A percentile compares a stretch with the other conserved stretches of the same genome.
Evolutionary conservation across 2,329 filamentous ascomycete species (phyloP).

Genomic region (Neofusicoccum cordaticola): DNA sequence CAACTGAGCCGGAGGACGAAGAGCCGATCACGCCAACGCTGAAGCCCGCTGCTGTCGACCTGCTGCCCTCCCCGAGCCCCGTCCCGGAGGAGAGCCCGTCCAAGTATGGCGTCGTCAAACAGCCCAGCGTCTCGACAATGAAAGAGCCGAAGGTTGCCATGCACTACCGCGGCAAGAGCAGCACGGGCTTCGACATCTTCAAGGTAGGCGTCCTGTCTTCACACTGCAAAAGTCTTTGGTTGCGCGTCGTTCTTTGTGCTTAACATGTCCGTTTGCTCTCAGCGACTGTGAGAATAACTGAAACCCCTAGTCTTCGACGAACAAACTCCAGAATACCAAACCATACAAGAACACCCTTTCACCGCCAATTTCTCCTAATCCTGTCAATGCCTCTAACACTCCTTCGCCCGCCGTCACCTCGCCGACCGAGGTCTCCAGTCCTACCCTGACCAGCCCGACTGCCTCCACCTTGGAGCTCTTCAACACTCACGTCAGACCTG

Average conservation of each 20-base stretch:
- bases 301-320: conserved; percentile 16
- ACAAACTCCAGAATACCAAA: conserved; percentile 7
- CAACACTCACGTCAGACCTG: conserved; percentile 20
- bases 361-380: not conserved
- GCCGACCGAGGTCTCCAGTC: not conserved
- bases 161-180: conserved; percentile 36
- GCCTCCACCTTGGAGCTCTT: not conserved
- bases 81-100: conserved; percentile 19
- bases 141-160: conserved; percentile 19
- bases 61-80: conserved; percentile 18
- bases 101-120: conserved; percentile 21
- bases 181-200: conserved; percentile 36
- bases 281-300: conserved; percentile 14
- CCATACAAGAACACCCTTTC: not conserved
- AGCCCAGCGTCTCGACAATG: conserved; percentile 4
- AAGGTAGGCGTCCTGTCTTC: conserved; percentile 27
- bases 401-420: not conserved
- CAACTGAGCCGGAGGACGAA: conserved; percentile 13
- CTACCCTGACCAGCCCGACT: not conserved
- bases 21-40: conserved; percentile 18
- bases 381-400: not conserved
- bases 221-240: not conserved
- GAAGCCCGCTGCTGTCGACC: conserved; percentile 8
- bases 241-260: conserved; percentile 9
- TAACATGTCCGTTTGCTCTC: not conserved